Conservation (phyloP, 2,329 filamentous ascomycete genomes). For the Tolypocladium cylindrosporum region DNA sequence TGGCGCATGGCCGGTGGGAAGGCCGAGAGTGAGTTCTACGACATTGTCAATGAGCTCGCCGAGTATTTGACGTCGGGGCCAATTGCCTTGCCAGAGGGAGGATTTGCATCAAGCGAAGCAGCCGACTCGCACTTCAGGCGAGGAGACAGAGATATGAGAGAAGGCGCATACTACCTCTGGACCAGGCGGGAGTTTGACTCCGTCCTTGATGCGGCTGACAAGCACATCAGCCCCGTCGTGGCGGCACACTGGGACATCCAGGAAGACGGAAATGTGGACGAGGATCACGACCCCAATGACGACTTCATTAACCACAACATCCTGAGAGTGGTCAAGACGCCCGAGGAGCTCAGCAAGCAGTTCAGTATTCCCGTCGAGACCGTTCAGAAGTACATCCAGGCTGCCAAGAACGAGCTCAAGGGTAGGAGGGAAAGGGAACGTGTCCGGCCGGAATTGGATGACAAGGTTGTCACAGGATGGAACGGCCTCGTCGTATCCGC, state of each 20-base stretch:
- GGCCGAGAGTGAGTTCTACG: constrained; percentile 60
- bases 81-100: constrained; percentile 58
- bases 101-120: constrained; percentile 81
- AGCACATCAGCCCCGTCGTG: constrained; percentile 59
- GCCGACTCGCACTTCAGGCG: constrained; percentile 71
- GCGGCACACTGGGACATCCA: constrained; percentile 78
- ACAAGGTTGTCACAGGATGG: constrained; percentile 79
- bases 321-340: constrained; percentile 58
- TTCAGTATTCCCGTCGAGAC: constrained; percentile 63
- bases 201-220: constrained; percentile 43
- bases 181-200: constrained; percentile 76
- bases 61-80: constrained; percentile 72
- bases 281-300: constrained; percentile 77
- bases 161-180: constrained; percentile 94
- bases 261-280: constrained; percentile 75
- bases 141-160: constrained; percentile 72
- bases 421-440: constrained; percentile 65
- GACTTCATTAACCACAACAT: constrained; percentile 95
- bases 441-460: constrained; percentile 68
- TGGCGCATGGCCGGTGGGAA: constrained; percentile 50
- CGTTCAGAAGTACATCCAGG: constrained; percentile 55
- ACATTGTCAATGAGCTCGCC: constrained; percentile 70
- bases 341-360: constrained; percentile 60
- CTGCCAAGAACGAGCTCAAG: constrained; percentile 57
- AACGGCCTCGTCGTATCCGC: constrained; percentile 83